These are phyloP conservation scores for Camelina neglecta DNA, from an alignment of 345 rosid genomes.

Conservation along the genomic window DNA sequence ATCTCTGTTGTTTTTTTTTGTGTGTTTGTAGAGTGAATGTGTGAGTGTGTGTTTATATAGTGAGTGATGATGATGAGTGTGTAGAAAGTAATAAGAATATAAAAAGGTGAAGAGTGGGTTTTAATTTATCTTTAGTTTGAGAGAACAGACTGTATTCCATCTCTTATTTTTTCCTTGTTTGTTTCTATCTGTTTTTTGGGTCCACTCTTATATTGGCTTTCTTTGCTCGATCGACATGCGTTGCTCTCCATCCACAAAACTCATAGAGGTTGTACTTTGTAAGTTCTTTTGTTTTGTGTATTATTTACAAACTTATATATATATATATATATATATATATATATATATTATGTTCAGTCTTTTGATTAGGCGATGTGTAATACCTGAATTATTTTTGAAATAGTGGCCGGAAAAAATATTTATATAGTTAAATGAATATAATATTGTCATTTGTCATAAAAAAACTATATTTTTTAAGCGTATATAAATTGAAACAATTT, in stretches of 20 bases:
- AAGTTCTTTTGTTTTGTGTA: neutral
- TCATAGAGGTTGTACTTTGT: constrained; percentile 4
- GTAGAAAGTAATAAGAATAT: constrained; percentile 28
- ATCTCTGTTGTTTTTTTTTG: constrained; percentile 4
- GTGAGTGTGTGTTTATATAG: constrained; percentile 41
- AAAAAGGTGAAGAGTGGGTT: constrained; percentile 33
- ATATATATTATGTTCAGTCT: no score
- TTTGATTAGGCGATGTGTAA: neutral
- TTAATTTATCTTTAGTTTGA: neutral
- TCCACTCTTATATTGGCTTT: constrained; percentile 37
- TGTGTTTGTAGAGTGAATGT: constrained; percentile 32
- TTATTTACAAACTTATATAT: neutral
- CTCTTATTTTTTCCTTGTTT: constrained; percentile 26
- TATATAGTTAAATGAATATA: no score
- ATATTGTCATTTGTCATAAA: neutral
- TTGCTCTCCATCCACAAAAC: constrained; percentile 29
- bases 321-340: no score
- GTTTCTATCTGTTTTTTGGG: constrained; percentile 18
- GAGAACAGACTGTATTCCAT: constrained; percentile 77
- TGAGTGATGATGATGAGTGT: constrained; percentile 31
- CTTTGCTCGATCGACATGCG: constrained; percentile 30
- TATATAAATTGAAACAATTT: neutral
- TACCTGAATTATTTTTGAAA: neutral
- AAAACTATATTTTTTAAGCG: neutral
- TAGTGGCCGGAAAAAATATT: neutral